Evolutionary conservation across 345 rosid species (phyloP).

Genomic region (Melaleuca quinquenervia): DNA sequence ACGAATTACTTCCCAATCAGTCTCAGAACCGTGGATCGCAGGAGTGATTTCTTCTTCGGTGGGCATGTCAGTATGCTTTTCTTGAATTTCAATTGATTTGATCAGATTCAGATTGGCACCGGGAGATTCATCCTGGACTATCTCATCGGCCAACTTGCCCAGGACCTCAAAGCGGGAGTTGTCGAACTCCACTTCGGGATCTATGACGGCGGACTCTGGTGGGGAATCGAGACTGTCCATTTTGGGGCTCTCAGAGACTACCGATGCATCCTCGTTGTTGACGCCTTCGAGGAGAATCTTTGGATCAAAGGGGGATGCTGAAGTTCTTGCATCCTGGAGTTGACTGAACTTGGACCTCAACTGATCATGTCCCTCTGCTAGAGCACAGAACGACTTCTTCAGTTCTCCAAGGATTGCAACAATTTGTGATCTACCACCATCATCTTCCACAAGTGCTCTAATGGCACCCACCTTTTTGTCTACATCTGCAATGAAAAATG

Average conservation of each 20-base stretch:
- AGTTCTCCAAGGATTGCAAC: constrained; percentile 22
- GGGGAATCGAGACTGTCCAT: constrained; percentile 1
- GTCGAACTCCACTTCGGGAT: constrained; percentile 7
- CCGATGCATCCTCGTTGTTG: not conserved
- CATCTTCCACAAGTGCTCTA: constrained; percentile 14
- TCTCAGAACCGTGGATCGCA: not conserved
- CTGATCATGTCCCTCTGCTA: constrained; percentile 22
- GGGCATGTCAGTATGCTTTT: not conserved
- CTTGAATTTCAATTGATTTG: not conserved
- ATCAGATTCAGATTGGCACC: not conserved
- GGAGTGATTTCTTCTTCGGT: not conserved
- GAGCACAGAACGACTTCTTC: constrained; percentile 11
- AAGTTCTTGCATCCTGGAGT: not conserved
- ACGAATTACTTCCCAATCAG: not conserved
- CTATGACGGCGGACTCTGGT: constrained; percentile 3
- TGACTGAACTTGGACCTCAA: constrained; percentile 11
- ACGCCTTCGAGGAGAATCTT: not conserved
- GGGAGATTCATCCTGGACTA: constrained; percentile 1
- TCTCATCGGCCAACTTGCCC: constrained; percentile 6
- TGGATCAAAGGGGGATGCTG: not conserved
- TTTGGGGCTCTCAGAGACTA: constrained; percentile 3
- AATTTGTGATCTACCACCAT: not conserved
- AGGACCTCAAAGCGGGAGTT: not conserved
- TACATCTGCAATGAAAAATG: constrained; percentile 17
- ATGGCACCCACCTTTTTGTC: constrained; percentile 19